Base-by-base conservation (phyloP, 345 rosid species). In the Aquilaria yunnanensis region DNA sequence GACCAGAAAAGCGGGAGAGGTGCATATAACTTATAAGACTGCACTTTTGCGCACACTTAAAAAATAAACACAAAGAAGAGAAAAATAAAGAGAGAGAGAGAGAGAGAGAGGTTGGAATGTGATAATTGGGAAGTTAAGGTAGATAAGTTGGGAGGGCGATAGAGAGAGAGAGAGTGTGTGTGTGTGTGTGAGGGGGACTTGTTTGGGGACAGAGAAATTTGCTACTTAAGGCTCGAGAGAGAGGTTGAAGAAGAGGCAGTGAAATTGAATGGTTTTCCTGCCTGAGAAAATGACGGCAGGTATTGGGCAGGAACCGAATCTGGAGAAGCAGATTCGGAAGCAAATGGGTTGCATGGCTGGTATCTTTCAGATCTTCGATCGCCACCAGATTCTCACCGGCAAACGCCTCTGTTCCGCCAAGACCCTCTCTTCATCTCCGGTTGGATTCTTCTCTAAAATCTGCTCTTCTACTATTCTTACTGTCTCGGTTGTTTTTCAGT, bases 311-410 rank as follows among this genome's bases (percentile, higher is more conserved):
- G 85, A 85, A n/a, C 80, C 72, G 70, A 75, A 71, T 67, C 71
- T 81, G 5, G 92, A 86, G 76, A 85, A 80, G 66, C 84, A 83
- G 59, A 72, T 83, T 33, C 81, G 87, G 72, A 84, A 82, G 77
- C 95, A 88, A 47, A 80, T 86, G 61, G 99, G 99, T 0, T 94
- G 99, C 89, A 88, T 94, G 96, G 76, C 97, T 56, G 99, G 97
- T 45, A 86, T 94, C 82, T 78, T 90, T 72, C 92, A 94, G 77
- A 90, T 94, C 74, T 90, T 94, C 68, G 99, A 94, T 69, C 96
- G 96, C 53, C 83, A 83, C 56, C 85, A 86, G 63, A 59, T 83
- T 64, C 75, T 90, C 69, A 64, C 88, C 43, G 84, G 89, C 14
- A 87, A 83, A 67, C 93, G 92, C 77, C 75, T 79, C 58, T 67